Percentiles rank a stretch among this genome's conserved stretches.
Conservation (phyloP, 2,329 filamentous ascomycete species). For the Exophiala xenobiotica region DNA sequence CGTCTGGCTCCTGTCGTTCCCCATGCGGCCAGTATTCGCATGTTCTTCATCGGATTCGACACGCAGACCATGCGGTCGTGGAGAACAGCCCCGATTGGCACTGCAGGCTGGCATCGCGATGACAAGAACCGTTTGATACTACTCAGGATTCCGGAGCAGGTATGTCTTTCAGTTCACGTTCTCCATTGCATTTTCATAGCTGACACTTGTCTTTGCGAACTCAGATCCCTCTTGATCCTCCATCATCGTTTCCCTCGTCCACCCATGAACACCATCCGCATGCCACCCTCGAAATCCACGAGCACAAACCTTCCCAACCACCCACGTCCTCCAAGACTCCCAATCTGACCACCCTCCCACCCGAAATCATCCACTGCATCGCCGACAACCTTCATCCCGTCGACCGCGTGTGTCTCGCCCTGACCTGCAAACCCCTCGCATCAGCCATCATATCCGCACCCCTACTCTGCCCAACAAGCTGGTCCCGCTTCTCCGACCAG, state of each 20-base stretch:
- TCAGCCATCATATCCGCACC: slow-evolving; percentile 18
- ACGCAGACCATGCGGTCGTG: too few relatives aligned
- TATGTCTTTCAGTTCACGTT: slow-evolving; percentile 2
- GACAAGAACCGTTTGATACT: slow-evolving; percentile 11
- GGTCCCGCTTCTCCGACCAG: slow-evolving; percentile 15
- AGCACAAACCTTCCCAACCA: too few relatives aligned
- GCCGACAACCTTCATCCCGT: slow-evolving; percentile 25
- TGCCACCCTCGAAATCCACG: too few relatives aligned
- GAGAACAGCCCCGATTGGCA: background rate
- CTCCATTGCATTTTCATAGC: too few relatives aligned
- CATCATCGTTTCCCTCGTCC: too few relatives aligned
- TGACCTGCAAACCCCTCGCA: slow-evolving; percentile 28
- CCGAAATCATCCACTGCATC: slow-evolving; percentile 26
- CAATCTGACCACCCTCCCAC: slow-evolving; percentile 14
- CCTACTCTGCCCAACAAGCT: slow-evolving; percentile 10
- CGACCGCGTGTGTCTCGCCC: slow-evolving; percentile 30
- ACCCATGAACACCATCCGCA: too few relatives aligned
- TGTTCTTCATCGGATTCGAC: too few relatives aligned
- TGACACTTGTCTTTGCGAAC: too few relatives aligned
- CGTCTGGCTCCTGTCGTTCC: too few relatives aligned
- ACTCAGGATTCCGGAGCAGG: slow-evolving; percentile 14
- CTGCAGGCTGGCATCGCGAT: slow-evolving; percentile 6
- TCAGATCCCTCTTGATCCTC: too few relatives aligned
- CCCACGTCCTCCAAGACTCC: background rate
- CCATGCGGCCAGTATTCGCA: too few relatives aligned